Percentiles rank a stretch among this genome's conserved stretches.
Conservation (phyloP, 2,329 filamentous ascomycete species). For the Immersiporthe knoxdaviesiana region DNA sequence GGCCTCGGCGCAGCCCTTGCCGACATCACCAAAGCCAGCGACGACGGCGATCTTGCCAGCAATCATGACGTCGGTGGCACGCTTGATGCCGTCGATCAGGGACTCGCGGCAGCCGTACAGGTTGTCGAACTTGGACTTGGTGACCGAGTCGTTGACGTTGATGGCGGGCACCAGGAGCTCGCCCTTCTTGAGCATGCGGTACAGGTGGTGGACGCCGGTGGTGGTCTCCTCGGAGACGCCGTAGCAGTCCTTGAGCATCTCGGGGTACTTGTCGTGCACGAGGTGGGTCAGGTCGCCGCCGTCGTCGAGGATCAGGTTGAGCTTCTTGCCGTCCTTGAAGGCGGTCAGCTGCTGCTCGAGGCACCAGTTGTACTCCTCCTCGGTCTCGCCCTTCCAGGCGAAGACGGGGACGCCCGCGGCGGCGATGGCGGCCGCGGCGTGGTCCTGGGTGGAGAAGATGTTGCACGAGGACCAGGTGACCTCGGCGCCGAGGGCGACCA, state of each 20-base stretch:
- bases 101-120: constrained; percentile 99
- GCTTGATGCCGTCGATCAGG: constrained; percentile 99
- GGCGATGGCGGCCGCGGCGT: constrained; percentile 96
- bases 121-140: constrained; percentile 99
- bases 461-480: constrained; percentile 99
- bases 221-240: constrained; percentile 99
- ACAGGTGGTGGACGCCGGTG: constrained; percentile 98
- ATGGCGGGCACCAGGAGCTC: constrained; percentile 91
- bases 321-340: constrained; percentile 95
- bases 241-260: constrained; percentile 97
- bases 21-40: constrained; percentile 97
- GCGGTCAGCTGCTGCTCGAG: constrained; percentile 95
- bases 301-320: constrained; percentile 99
- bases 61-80: constrained; percentile 99
- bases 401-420: constrained; percentile 87
- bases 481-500: constrained; percentile 92
- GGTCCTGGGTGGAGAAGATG: constrained; percentile 99
- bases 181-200: constrained; percentile 93
- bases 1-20: constrained; percentile 96
- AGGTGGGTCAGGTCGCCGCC: constrained; percentile 96
- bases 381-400: constrained; percentile 85
- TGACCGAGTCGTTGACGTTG: constrained; percentile 99
- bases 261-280: constrained; percentile 97
- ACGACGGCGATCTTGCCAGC: constrained; percentile 98
- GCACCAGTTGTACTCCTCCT: constrained; percentile 99